Conservation (phyloP, 768 basidiomycete species). For the Boletus pseudo-olivaceus region DNA sequence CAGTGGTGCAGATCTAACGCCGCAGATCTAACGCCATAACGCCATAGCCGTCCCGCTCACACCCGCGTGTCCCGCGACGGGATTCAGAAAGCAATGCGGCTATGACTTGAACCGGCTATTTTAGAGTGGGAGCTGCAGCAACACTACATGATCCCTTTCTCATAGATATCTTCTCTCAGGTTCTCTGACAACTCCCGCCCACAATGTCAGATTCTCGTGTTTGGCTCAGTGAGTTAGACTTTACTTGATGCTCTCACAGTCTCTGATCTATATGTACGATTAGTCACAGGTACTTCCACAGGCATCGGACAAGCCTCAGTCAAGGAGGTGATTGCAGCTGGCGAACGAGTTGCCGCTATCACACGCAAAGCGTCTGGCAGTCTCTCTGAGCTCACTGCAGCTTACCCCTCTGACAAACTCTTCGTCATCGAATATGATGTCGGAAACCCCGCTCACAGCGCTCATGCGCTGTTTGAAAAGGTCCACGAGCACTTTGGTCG, state of each 20-base stretch:
- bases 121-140: no score
- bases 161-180: no score
- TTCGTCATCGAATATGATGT: conserved; percentile 32
- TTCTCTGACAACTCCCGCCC: background rate
- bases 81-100: no score
- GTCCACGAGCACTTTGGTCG: conserved; percentile 27
- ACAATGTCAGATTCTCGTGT: conserved; percentile 22
- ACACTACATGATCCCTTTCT: no score
- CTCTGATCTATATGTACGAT: background rate
- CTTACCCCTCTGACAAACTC: conserved; percentile 20
- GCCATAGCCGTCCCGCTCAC: no score
- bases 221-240: conserved; percentile 18
- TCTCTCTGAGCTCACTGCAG: conserved; percentile 13
- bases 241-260: background rate
- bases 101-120: no score
- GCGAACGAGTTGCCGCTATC: conserved; percentile 29
- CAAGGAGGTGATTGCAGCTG: conserved; percentile 23
- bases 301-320: conserved; percentile 37
- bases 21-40: no score
- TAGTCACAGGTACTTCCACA: conserved; percentile 41
- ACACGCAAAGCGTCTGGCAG: conserved; percentile 24
- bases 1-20: no score
- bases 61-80: no score
- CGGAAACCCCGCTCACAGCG: conserved; percentile 17
- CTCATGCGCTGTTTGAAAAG: conserved; percentile 17